These are phyloP conservation scores for Hsuehochloa calcarea DNA, from an alignment of 176 grass and related monocot species.

Conservation along the genomic window DNA sequence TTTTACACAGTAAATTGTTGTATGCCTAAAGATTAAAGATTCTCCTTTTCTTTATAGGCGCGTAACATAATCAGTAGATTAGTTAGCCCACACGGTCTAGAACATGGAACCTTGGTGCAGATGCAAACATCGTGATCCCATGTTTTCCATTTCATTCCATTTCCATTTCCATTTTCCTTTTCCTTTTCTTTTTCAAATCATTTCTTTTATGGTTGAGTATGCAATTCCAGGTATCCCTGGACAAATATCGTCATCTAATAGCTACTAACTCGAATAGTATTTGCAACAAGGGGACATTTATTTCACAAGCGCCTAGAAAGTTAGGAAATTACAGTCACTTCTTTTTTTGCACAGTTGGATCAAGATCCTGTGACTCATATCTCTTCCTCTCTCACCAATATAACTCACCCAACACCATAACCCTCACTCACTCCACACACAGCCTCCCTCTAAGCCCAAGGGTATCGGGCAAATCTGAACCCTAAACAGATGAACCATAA, in stretches of 20 bases:
- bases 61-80: conserved; percentile 16
- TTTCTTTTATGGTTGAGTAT: conserved; percentile 6
- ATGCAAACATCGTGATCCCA: conserved; percentile 50
- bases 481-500: too few relatives aligned
- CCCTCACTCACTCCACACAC: too few relatives aligned
- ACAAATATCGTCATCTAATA: conserved; percentile 25
- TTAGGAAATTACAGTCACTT: too few relatives aligned
- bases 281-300: not conserved
- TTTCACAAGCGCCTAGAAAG: too few relatives aligned
- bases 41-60: not conserved
- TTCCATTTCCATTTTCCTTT: not conserved
- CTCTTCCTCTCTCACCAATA: too few relatives aligned
- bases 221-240: conserved; percentile 15
- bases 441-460: too few relatives aligned
- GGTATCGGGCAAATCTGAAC: too few relatives aligned
- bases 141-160: conserved; percentile 19
- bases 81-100: not conserved
- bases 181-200: not conserved
- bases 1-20: not conserved
- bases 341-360: too few relatives aligned
- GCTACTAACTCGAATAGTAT: not conserved
- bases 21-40: not conserved
- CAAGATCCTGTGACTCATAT: too few relatives aligned
- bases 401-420: too few relatives aligned
- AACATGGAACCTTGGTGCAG: conserved; percentile 23